phyloP scores from a whole-genome alignment of 345 rosid genomes.

The Eucalyptus decipiens region DNA sequence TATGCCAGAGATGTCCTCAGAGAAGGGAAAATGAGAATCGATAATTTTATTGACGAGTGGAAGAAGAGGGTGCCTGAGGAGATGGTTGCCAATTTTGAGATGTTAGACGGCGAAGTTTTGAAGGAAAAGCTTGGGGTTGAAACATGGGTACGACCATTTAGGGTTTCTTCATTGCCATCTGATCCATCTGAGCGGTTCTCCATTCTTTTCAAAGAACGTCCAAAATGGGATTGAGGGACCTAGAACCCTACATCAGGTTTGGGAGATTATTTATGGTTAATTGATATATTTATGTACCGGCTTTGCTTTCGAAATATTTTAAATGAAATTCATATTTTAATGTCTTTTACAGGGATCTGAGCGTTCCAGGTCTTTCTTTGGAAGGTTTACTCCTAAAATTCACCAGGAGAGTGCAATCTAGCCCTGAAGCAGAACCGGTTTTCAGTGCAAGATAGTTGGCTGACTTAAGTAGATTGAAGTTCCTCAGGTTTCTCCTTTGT shows the following conservation, averaged over 20 bases:
- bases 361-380: constrained; percentile 68
- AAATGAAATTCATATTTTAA: not conserved
- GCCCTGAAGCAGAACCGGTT: constrained; percentile 52
- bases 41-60: constrained; percentile 68
- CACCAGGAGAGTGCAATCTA: constrained; percentile 70
- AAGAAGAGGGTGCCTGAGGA: constrained; percentile 47
- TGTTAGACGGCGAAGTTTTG: constrained; percentile 90
- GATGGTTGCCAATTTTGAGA: constrained; percentile 47
- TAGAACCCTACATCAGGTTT: constrained; percentile 80
- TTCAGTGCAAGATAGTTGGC: constrained; percentile 51
- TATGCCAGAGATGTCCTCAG: constrained; percentile 54
- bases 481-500: not conserved
- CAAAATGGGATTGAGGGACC: constrained; percentile 89
- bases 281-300: not conserved
- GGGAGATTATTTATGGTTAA: not conserved
- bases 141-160: constrained; percentile 55
- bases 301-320: not conserved
- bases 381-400: constrained; percentile 84
- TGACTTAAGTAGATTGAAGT: not conserved
- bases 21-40: constrained; percentile 55
- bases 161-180: constrained; percentile 57
- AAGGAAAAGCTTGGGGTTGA: constrained; percentile 76
- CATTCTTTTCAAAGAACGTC: constrained; percentile 51
- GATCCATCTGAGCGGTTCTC: constrained; percentile 68
- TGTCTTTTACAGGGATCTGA: constrained; percentile 55